Evolutionary conservation across 305 asterid species (phyloP).

Genomic region (Rubia tinctorum): DNA sequence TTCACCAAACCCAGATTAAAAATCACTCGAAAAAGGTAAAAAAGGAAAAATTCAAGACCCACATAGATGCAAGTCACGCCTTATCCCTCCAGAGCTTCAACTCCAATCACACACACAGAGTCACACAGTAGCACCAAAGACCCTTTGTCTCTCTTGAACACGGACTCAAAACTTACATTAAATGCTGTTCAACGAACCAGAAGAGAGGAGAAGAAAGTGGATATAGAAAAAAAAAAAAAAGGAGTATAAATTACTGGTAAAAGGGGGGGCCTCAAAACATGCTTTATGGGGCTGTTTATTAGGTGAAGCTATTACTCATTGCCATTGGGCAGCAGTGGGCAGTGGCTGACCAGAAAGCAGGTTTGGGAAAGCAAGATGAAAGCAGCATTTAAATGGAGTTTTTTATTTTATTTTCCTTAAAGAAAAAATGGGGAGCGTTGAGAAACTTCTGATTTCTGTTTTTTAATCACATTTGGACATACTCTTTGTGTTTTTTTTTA

Average conservation of each 20-base stretch:
- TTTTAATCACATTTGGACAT: neutral
- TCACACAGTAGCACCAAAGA: neutral
- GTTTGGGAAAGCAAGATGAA: neutral
- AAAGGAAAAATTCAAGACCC: neutral
- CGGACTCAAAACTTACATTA: slow-evolving; percentile 34
- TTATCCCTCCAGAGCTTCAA: slow-evolving; percentile 15
- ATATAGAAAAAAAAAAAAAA: neutral
- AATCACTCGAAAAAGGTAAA: neutral
- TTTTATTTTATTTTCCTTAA: neutral
- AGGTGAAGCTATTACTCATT: neutral
- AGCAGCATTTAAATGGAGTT: neutral
- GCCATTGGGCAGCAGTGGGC: neutral
- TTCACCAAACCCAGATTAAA: slow-evolving; percentile 19
- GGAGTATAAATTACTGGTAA: slow-evolving; percentile 1
- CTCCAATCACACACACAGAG: neutral
- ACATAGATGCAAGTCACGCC: slow-evolving; percentile 3
- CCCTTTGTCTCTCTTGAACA: slow-evolving; percentile 10
- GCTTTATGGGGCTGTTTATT: neutral
- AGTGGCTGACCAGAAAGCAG: neutral
- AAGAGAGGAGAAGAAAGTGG: slow-evolving; percentile 21
- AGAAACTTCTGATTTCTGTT: neutral
- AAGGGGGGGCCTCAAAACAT: neutral
- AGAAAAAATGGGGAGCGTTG: neutral
- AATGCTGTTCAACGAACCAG: slow-evolving; percentile 42
- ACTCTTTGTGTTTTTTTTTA: neutral